Base-by-base conservation (phyloP, 2,329 filamentous ascomycete species). In the Cryoendolithus antarcticus region DNA sequence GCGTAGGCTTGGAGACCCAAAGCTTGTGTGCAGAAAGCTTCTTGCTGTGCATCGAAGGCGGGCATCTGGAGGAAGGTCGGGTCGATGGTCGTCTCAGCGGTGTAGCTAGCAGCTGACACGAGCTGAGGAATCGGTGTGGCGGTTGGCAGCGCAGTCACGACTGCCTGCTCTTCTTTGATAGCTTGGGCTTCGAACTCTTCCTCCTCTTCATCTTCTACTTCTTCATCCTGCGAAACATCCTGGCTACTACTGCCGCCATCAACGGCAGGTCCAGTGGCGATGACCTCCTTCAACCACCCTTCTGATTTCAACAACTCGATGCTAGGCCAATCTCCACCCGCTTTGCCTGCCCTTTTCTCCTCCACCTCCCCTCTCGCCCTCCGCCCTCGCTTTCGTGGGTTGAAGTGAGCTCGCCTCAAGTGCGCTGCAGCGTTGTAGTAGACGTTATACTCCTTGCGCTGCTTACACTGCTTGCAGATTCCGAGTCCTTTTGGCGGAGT, bases 361-460 rank as follows among this genome's bases (percentile, higher is more conserved):
- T 72, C 70, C 58, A 77, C 71, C 44, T 71, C 72, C 41, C 71
- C 69, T 53, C 74, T 74, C 34, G 70, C 69, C 50, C 65, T 65
- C 35, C 72, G 62, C 6, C 73, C 74, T 13, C 72, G 65, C 55
- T 74, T 72, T 48, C 72, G 70, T 1, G 74, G 80, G 55, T 82
- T 83, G 69, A 95, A 96, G 58, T 96, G 89, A 0, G 82, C 81
- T 36, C 89, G 78, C 32, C 88, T 75, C 6, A 96, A 71, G 57
- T 96, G 89, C 0, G 86, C 89, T 0, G 86, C 86, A 1, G 88
- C 89, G 53, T 96, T 96, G 64, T 96, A 95, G 63, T 95, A 91
- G 10, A 83, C 84, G 3, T 82, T 82, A 51, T 96, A 96, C 42
- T 75, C 72, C 66, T 94, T 95, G 40, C 72, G 65, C 33, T 72